Conservation (phyloP, 2,329 filamentous ascomycete genomes). For the Aureobasidium vineae region DNA sequence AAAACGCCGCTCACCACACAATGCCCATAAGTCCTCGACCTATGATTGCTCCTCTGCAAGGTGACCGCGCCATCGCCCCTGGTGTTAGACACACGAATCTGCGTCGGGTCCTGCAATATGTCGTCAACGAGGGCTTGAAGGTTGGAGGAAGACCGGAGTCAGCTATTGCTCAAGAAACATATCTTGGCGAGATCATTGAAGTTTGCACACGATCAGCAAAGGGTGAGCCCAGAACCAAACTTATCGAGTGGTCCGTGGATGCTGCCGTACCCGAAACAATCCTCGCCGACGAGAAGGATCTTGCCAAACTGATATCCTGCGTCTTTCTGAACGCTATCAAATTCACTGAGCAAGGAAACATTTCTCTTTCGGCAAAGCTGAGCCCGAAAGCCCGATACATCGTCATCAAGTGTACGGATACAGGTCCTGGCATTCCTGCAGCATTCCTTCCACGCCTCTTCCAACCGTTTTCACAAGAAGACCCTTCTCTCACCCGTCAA, state of each 20-base stretch:
- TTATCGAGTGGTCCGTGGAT: slow-evolving; percentile 53
- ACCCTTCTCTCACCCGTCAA: slow-evolving; percentile 64
- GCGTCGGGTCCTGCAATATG: slow-evolving; percentile 51
- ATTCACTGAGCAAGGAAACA: slow-evolving; percentile 63
- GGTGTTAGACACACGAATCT: slow-evolving; percentile 50
- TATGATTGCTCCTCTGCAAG: neutral
- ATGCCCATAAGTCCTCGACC: slow-evolving; percentile 12
- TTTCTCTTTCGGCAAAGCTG: slow-evolving; percentile 56
- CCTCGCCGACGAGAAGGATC: slow-evolving; percentile 61
- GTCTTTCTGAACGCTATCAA: slow-evolving; percentile 67
- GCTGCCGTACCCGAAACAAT: slow-evolving; percentile 54
- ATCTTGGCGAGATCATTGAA: slow-evolving; percentile 51
- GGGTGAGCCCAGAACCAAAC: slow-evolving; percentile 47
- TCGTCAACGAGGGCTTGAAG: slow-evolving; percentile 54
- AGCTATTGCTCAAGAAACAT: slow-evolving; percentile 48
- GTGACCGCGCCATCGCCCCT: slow-evolving; percentile 44
- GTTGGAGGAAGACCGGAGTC: slow-evolving; percentile 54
- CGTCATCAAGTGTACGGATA: slow-evolving; percentile 62
- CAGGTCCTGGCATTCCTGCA: slow-evolving; percentile 65
- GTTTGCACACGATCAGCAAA: slow-evolving; percentile 47
- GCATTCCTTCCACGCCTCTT: slow-evolving; percentile 66
- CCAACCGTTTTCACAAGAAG: slow-evolving; percentile 67
- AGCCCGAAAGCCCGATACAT: slow-evolving; percentile 54
- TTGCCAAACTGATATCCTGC: slow-evolving; percentile 63
- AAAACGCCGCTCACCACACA: neutral